Conservation (phyloP, 139 green algal species). For the Chlorella sp. region DNA sequence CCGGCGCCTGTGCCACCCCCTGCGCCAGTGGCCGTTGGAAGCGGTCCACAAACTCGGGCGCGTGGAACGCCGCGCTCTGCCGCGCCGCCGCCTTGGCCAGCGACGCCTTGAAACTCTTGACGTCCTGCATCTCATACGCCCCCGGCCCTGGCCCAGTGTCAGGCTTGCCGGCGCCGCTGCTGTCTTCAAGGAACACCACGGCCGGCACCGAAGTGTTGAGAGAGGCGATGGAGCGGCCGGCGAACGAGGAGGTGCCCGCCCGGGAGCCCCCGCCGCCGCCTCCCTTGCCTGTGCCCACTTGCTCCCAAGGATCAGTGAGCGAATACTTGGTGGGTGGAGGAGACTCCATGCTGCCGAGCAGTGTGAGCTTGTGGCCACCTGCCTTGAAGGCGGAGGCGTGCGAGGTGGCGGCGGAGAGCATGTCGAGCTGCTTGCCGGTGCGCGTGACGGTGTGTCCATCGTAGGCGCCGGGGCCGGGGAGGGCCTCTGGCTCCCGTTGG, state of each 20-base stretch:
- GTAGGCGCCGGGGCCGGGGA: not conserved
- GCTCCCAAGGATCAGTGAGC: not conserved
- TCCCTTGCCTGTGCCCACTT: not conserved
- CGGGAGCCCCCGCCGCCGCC: not conserved
- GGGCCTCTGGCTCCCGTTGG: not conserved
- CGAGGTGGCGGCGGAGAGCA: not conserved
- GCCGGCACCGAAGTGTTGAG: not conserved
- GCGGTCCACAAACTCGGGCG: not conserved
- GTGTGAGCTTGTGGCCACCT: conserved; percentile 5
- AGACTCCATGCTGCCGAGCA: not conserved
- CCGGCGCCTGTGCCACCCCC: not conserved
- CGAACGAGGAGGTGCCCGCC: not conserved
- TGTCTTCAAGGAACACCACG: not conserved
- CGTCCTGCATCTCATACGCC: not conserved
- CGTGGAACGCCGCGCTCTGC: not conserved
- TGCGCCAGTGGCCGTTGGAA: too few species aligned
- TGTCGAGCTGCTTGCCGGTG: not conserved
- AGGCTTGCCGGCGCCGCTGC: not conserved
- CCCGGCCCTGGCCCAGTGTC: conserved; percentile 1
- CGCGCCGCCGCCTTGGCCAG: not conserved
- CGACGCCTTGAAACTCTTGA: not conserved
- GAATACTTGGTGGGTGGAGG: conserved; percentile 3
- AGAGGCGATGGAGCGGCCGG: conserved; percentile 2
- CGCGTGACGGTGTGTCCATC: not conserved
- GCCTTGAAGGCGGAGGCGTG: conserved; percentile 6